Base-by-base conservation (phyloP, 192 early-diverging fungal species). In the Thoreauomyces humboldtii region DNA sequence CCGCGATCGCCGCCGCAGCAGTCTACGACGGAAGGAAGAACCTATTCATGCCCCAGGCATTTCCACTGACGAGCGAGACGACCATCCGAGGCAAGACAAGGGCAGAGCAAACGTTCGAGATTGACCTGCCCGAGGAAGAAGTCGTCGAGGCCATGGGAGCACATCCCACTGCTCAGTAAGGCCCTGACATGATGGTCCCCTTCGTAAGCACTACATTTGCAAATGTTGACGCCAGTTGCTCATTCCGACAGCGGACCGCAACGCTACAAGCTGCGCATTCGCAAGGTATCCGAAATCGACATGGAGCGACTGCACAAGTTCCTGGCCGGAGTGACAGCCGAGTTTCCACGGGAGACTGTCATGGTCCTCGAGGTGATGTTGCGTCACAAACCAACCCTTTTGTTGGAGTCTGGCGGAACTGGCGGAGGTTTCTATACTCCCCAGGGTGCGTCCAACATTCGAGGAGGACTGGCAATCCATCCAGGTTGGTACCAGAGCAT, bases 401-500 rank as follows among this genome's bases (percentile, higher is more conserved):
- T 63, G 15, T 71, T 86, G 52, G 69, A 77, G 36, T 89, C 89
- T 66, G 76, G 82, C n/a, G 88, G 84, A 27, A 89, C 92, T 43
- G 86, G 90, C 15, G 81, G 92, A 0, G 94, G 92, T 19, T 96
- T 98, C 77, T 96, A 88, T 61, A 95, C 91, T 0, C 80, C 86
- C 22, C 74, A 81, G 59, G 14, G 76, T 24, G 59, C 73, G 2
- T 70, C 67, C 21, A 22, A 69, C 22, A 77, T 83, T 56, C 65
- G 79, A 17, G 87, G 91, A 36, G 92, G 94, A 14, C 77, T 86
- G 21, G 88, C 93, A 75, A 84, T 92, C 4, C 93, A 93, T 92
- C 86, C 86, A 63, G 95, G 95, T 7, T 92, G 89, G 68, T 93
- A 91, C 61, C 92, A 94, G 51, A 91, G 88, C 34, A 82, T 93